Evolutionary conservation across 371 early-diverging fungal genomes (phyloP).

Genomic region (Spraguea lophii): DNA sequence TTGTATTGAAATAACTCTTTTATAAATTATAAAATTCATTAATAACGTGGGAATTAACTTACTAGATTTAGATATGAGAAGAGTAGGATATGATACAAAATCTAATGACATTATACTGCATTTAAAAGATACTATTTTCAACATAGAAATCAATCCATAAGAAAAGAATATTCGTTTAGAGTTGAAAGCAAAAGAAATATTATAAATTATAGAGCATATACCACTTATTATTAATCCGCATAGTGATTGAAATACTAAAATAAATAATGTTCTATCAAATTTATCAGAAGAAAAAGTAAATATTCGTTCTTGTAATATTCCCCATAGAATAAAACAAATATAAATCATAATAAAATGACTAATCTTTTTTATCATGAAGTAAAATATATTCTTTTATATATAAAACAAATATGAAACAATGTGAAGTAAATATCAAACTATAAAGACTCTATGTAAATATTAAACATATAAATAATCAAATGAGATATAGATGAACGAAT

Average conservation of each 20-base stretch:
- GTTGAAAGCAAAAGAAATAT: no score
- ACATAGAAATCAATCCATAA: neutral
- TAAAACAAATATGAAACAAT: no score
- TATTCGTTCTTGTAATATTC: constrained; percentile 67
- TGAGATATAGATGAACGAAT: no score
- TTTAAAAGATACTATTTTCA: neutral
- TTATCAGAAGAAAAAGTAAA: constrained; percentile 56
- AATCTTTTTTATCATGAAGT: no score
- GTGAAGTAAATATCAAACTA: no score
- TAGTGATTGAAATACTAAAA: neutral
- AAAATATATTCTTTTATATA: no score
- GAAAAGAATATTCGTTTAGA: neutral
- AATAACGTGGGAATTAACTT: constrained; percentile 80
- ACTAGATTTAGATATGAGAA: constrained; percentile 81
- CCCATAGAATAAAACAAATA: constrained; percentile 75
- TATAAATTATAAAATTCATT: constrained; percentile 71
- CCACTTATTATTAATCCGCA: neutral
- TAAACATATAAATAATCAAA: no score
- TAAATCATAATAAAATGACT: no score
- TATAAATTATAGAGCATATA: no score
- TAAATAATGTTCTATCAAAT: constrained; percentile 47
- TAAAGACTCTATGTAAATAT: no score
- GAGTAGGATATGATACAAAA: constrained; percentile 80
- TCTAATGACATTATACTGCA: constrained; percentile 50
- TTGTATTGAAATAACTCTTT: constrained; percentile 56